These are phyloP conservation scores for Pyricularia grisea DNA, from an alignment of 2,329 filamentous ascomycete species.

Conservation along the genomic window DNA sequence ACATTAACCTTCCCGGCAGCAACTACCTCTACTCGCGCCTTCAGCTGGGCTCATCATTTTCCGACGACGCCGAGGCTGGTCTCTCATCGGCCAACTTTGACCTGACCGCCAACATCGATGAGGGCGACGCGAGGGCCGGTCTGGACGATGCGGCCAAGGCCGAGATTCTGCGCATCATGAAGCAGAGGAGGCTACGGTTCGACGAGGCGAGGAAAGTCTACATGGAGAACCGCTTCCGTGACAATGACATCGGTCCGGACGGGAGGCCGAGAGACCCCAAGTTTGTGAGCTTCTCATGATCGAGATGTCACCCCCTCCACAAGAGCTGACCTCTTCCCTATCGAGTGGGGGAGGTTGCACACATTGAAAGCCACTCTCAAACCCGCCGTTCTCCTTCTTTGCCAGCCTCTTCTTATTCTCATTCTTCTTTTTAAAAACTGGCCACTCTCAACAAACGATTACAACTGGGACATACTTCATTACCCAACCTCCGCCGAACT, in stretches of 20 bases:
- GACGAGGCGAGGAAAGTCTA: conserved; percentile 84
- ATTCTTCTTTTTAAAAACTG: background rate
- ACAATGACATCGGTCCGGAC: conserved; percentile 81
- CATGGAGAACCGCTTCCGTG: conserved; percentile 77
- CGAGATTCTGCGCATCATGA: conserved; percentile 87
- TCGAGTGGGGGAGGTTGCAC: background rate
- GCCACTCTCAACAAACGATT: background rate
- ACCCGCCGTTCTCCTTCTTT: background rate
- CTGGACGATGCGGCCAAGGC: conserved; percentile 72
- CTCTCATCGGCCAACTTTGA: conserved; percentile 79
- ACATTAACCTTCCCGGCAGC: conserved; percentile 40
- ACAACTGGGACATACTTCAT: background rate
- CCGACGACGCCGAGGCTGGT: conserved; percentile 78
- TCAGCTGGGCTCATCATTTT: conserved; percentile 61
- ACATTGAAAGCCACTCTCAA: background rate
- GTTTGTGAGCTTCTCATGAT: conserved; percentile 81
- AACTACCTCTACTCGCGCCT: conserved; percentile 68
- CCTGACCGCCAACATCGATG: conserved; percentile 67
- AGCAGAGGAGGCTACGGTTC: conserved; percentile 69
- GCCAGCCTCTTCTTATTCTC: background rate
- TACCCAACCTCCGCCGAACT: background rate
- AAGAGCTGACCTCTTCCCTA: background rate
- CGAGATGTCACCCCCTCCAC: background rate
- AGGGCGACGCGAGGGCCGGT: conserved; percentile 69
- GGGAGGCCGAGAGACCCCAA: conserved; percentile 85